Evolutionary conservation across 2,329 filamentous ascomycete genomes (phyloP).

Genomic region (Bipolaris cookei): DNA sequence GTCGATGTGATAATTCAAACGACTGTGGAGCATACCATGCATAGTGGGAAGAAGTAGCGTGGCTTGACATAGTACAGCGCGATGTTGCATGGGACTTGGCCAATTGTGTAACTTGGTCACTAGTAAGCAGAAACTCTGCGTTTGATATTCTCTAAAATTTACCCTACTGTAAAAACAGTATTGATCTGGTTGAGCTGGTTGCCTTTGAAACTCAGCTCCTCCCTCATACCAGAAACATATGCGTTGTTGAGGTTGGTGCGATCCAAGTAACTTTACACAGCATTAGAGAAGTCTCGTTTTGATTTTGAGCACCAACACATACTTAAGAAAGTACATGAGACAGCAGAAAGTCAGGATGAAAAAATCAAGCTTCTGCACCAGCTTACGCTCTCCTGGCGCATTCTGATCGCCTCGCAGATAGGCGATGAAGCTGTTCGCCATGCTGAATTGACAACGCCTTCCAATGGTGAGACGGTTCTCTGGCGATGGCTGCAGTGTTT

Average conservation of each 20-base stretch:
- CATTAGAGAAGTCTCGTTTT: not conserved
- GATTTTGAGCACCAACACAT: conserved; percentile 6
- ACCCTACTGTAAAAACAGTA: conserved; percentile 44
- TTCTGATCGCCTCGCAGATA: conserved; percentile 47
- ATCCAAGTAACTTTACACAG: conserved; percentile 43
- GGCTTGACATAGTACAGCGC: conserved; percentile 68
- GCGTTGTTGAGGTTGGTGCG: conserved; percentile 53
- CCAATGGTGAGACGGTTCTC: not conserved
- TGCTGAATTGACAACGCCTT: conserved; percentile 12
- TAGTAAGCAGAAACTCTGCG: not conserved
- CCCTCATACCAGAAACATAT: conserved; percentile 53
- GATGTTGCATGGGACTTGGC: conserved; percentile 55
- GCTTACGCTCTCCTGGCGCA: conserved; percentile 50
- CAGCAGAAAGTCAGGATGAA: conserved; percentile 71
- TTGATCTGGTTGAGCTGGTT: conserved; percentile 58
- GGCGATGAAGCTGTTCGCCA: conserved; percentile 37
- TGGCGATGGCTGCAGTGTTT: not conserved
- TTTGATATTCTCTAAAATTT: not conserved
- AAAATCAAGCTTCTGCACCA: conserved; percentile 67
- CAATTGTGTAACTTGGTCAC: conserved; percentile 53
- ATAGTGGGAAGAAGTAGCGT: conserved; percentile 67
- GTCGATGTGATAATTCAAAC: not conserved
- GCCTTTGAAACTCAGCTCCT: conserved; percentile 49
- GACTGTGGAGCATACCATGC: conserved; percentile 58
- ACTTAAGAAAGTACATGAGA: conserved; percentile 51